Base-by-base conservation (phyloP, 2,329 filamentous ascomycete genomes). In the Thermothelomyces thermophilus region DNA sequence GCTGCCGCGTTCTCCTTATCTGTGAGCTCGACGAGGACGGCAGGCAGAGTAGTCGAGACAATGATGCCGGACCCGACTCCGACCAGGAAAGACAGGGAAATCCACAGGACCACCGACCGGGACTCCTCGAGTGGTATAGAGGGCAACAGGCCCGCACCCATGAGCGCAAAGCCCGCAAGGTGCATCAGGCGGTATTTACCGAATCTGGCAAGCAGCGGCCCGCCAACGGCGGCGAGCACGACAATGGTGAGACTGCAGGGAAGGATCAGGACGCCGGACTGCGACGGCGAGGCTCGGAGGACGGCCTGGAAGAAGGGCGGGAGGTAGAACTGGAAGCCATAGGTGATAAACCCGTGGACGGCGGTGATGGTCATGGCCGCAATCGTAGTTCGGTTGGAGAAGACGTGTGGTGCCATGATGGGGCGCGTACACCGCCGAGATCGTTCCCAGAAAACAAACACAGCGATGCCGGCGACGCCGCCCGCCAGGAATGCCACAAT, bases 231-330 rank as follows among this genome's bases (percentile, higher is more conserved):
- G 8, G 56, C 47, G 34, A 62, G 19, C 3, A 59, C 52, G 17
- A 65, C 62, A 5, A 58, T 59, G 4, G 57, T 57, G 37, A 61
- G 46, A 10, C 56, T 58, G 50, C 57, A 62, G 56, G 57, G 50
- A 52, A 68, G 60, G 33, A 65, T 57, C 14, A 59, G 48, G 10
- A 67, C 56, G 9, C 63, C 66, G 0, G 66, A 62, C 9, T 62
- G 52, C 0, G 59, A 57, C 0, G 72, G 63, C 1, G 63, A 60
- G 5, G 63, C 57, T 1, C 53, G 52, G 2, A 65, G 60, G 0
- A 74, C 66, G 5, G 63, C 66, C 48, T 74, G 71, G 58, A 75
- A 75, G 58, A 73, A 75, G 13, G 74, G 59, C 0, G 72, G 71
- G 1, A 73, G 56, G 53, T 72, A 73, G 59, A 67, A 70, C 47